These are phyloP conservation scores for Fusarium sublunatum DNA, from an alignment of 2,329 filamentous ascomycete genomes.

Conservation along the genomic window DNA sequence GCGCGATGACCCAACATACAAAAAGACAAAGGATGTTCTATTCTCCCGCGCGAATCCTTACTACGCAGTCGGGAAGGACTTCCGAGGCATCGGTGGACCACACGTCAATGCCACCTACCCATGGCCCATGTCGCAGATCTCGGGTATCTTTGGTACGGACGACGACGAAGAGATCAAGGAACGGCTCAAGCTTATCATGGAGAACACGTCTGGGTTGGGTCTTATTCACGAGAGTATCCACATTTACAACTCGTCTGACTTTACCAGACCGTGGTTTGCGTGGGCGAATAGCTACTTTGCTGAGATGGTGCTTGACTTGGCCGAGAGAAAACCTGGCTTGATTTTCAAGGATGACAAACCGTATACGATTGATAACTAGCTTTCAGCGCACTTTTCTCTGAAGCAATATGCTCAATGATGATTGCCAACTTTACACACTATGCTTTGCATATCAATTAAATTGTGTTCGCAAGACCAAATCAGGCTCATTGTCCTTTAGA, in stretches of 20 bases:
- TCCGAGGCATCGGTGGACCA: constrained; percentile 19
- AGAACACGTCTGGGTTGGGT: constrained; percentile 16
- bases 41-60: constrained; percentile 26
- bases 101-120: constrained; percentile 20
- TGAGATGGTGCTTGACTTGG: constrained; percentile 21
- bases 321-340: constrained; percentile 8
- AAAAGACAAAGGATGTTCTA: constrained; percentile 10
- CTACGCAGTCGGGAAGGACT: constrained; percentile 14
- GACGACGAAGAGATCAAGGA: constrained; percentile 7
- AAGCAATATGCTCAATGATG: too few species aligned
- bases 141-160: constrained; percentile 17
- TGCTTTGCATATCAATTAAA: too few species aligned
- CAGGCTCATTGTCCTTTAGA: too few species aligned
- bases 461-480: too few species aligned
- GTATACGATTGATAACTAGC: constrained; percentile 4
- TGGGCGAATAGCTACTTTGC: constrained; percentile 33
- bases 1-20: constrained; percentile 4
- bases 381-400: too few species aligned
- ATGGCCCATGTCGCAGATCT: constrained; percentile 24
- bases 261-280: constrained; percentile 27
- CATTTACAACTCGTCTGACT: constrained; percentile 16
- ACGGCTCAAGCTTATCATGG: constrained; percentile 13
- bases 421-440: too few species aligned
- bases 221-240: constrained; percentile 24
- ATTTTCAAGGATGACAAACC: constrained; percentile 16